Evolutionary conservation across 306 rosid genomes (phyloP), one percentile per base, ranked within the genome.

Genomic region (Trifolium pratense): DNA sequence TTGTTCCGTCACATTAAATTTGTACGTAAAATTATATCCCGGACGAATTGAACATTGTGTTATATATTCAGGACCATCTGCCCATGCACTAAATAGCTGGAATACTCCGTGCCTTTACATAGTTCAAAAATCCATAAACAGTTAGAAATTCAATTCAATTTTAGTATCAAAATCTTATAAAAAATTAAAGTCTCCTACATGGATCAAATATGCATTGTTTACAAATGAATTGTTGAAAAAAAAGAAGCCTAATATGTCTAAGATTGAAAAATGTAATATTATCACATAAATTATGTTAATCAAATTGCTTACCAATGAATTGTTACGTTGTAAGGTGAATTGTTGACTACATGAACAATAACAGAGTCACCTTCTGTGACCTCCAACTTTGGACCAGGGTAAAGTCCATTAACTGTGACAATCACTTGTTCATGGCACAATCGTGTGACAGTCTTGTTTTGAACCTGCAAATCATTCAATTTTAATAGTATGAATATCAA

Each of bases 11-110:
- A 87, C 67, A 0, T 74, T 82, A 46, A 87, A 87, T 74, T 40
- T 84, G 57, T 89, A 82, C 2, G 86, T 78, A 36, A 74, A 89
- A 1, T 6, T 85, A 1, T 49, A 1, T 12, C 53, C 78, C 0
- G 88, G 82, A 7, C 20, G 80, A 52, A 89, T 89, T 14, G 92
- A 76, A 51, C 92, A 89, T 57, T 89, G 95, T 2, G 89, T 85
- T n/a, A 79, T 78, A 68, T 78, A 85, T 61, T 11, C 83, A 1
- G 89, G 90, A 31, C 95, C 95, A 59, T 89, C 90, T 2, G 92
- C 87, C 95, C 95, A 89, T 0, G 17, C 78, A 71, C 81, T 85
- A 1, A 81, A 15, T 1, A 85, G 26, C 14, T 89, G 92, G 48
- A 89, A 77, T 1, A 89, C 56, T 36, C 89, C 92, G 43, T 89